These are phyloP conservation scores for Teratosphaeriaceae sp. DNA, from an alignment of 2,329 filamentous ascomycete genomes.

Conservation along the genomic window DNA sequence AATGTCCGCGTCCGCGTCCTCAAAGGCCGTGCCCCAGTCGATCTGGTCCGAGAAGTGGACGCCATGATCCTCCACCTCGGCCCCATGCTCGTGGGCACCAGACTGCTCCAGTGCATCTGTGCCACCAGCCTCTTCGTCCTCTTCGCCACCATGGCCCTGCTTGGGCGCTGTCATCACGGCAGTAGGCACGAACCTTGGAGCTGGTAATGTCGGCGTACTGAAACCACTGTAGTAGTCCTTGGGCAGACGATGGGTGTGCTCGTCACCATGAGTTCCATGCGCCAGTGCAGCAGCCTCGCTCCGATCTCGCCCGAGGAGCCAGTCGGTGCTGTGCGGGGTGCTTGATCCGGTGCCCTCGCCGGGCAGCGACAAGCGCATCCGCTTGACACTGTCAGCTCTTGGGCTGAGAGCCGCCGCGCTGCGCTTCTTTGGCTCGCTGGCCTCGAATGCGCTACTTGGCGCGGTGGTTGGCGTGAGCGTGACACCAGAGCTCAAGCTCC, in stretches of 20 bases:
- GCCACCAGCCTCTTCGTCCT: neutral
- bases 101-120: neutral
- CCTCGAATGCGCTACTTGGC: neutral
- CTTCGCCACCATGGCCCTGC: neutral
- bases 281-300: neutral
- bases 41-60: neutral
- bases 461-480: conserved; percentile 6
- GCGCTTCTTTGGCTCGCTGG: conserved; percentile 10
- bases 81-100: neutral
- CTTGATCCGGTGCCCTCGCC: conserved; percentile 1
- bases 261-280: neutral
- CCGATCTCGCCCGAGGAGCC: conserved; percentile 1
- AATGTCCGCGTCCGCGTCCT: neutral
- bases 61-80: neutral
- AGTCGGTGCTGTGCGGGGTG: neutral
- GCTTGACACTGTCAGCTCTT: conserved; percentile 2
- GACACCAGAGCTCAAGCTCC: conserved; percentile 8
- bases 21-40: neutral
- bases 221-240: too few relatives aligned
- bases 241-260: too few relatives aligned
- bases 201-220: too few relatives aligned
- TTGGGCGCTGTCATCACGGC: neutral
- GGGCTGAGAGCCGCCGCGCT: conserved; percentile 1
- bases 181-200: neutral
- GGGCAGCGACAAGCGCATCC: conserved; percentile 7